Percentiles rank a stretch among this genome's conserved stretches.
Evolutionary conservation across 345 rosid genomes (phyloP).

Genomic region (Bretschneidera sinensis): DNA sequence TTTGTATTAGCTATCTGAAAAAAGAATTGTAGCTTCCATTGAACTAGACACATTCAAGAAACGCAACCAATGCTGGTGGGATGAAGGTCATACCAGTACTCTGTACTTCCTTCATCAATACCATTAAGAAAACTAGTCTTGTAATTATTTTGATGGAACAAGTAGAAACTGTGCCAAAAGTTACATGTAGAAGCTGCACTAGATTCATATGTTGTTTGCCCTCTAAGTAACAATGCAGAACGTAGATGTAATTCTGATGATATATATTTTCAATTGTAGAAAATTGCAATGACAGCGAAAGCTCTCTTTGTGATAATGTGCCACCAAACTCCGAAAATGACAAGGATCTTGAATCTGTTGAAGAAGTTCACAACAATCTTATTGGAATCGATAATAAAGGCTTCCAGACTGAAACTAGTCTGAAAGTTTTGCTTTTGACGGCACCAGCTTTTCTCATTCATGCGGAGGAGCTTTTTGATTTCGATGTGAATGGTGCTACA

Average conservation of each 20-base stretch:
- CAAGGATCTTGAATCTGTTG: constrained; percentile 1
- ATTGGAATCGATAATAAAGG: constrained; percentile 8
- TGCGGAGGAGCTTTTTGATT: constrained; percentile 45
- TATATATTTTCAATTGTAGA: constrained; percentile 22
- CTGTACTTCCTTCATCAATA: background rate
- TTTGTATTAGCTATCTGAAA: background rate
- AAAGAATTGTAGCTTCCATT: background rate
- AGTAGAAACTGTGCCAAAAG: too few relatives aligned
- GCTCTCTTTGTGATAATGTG: constrained; percentile 19
- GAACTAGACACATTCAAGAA: background rate
- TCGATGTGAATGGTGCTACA: constrained; percentile 22
- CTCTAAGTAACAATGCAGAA: background rate
- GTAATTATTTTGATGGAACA: background rate
- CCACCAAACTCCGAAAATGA: constrained; percentile 14
- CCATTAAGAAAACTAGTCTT: background rate
- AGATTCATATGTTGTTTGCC: background rate
- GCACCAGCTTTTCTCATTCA: constrained; percentile 41
- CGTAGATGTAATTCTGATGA: too few relatives aligned
- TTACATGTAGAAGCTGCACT: too few relatives aligned
- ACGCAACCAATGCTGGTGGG: background rate
- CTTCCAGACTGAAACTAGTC: constrained; percentile 19
- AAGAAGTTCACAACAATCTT: constrained; percentile 9
- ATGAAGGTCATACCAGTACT: background rate
- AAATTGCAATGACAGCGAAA: constrained; percentile 25
- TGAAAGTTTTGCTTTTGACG: constrained; percentile 42